A percentile compares a stretch with the other conserved stretches of the same genome.
phyloP scores from a whole-genome alignment of 352 stramenopile genomes.

The Phytophthora megakarya region DNA sequence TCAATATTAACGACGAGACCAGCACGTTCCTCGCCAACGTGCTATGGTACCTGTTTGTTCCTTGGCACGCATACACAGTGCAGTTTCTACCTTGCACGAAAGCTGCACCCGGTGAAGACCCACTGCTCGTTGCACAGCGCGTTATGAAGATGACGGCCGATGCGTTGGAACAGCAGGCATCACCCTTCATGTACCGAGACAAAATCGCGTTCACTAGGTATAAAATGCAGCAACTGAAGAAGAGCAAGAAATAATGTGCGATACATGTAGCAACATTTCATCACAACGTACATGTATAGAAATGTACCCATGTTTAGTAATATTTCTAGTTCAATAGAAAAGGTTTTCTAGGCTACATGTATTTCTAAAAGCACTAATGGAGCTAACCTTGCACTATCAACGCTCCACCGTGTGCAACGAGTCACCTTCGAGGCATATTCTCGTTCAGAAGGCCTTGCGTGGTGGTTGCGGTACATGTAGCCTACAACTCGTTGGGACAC shows the following conservation, averaged over 20 bases:
- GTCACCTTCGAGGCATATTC: too few species aligned
- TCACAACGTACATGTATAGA: too few species aligned
- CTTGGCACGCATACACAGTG: constrained; percentile 73
- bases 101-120: constrained; percentile 44
- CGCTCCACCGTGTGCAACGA: neutral
- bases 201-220: constrained; percentile 73
- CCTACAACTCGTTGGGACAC: neutral
- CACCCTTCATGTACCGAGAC: constrained; percentile 74
- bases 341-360: too few species aligned
- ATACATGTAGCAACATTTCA: too few species aligned
- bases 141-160: constrained; percentile 65
- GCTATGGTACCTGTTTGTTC: constrained; percentile 72
- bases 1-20: constrained; percentile 83
- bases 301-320: too few species aligned
- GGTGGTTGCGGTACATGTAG: too few species aligned
- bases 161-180: constrained; percentile 54
- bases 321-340: too few species aligned
- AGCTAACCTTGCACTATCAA: too few species aligned
- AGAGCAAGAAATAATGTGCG: constrained; percentile 52
- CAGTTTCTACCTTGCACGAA: constrained; percentile 53
- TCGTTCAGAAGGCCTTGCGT: too few species aligned
- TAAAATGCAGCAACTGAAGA: constrained; percentile 57
- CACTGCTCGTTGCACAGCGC: constrained; percentile 58
- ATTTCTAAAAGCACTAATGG: too few species aligned
- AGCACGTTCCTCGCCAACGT: constrained; percentile 79